Conservation (phyloP, 805 yeast species). For the Ogataea glucozyma region DNA sequence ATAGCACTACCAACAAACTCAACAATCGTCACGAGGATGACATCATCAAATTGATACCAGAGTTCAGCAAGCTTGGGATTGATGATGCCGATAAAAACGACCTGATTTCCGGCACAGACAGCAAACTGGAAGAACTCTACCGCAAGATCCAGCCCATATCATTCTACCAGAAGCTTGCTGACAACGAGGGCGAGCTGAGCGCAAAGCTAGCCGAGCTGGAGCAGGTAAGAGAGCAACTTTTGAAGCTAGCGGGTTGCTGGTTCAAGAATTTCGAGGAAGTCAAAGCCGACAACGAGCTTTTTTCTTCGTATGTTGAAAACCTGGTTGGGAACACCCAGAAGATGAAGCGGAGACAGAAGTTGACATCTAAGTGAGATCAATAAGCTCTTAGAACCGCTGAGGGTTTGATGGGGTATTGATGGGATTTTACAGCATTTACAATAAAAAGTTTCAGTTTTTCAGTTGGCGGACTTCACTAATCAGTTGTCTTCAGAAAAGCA, state of each 20-base stretch:
- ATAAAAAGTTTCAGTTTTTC: too few species aligned
- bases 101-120: conserved; percentile 26
- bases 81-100: conserved; percentile 31
- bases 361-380: conserved; percentile 1
- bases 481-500: too few species aligned
- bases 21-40: conserved; percentile 12
- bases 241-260: conserved; percentile 45
- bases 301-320: conserved; percentile 86
- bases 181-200: conserved; percentile 35
- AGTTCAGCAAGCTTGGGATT: conserved; percentile 36
- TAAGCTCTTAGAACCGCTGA: too few species aligned
- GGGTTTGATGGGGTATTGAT: too few species aligned
- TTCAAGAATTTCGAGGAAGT: conserved; percentile 48
- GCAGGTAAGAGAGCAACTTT: conserved; percentile 40
- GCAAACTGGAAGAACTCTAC: conserved; percentile 22
- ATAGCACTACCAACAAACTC: conserved; percentile 13
- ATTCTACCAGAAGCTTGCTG: conserved; percentile 23
- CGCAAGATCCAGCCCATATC: conserved; percentile 29
- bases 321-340: conserved; percentile 89
- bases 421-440: too few species aligned
- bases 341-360: conserved; percentile 46
- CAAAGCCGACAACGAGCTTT: conserved; percentile 67
- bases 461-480: too few species aligned
- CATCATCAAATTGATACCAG: conserved; percentile 33
- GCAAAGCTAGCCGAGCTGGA: conserved; percentile 41